Conservation (phyloP, 192 early-diverging fungal species). For the Entomortierella parvispora region DNA sequence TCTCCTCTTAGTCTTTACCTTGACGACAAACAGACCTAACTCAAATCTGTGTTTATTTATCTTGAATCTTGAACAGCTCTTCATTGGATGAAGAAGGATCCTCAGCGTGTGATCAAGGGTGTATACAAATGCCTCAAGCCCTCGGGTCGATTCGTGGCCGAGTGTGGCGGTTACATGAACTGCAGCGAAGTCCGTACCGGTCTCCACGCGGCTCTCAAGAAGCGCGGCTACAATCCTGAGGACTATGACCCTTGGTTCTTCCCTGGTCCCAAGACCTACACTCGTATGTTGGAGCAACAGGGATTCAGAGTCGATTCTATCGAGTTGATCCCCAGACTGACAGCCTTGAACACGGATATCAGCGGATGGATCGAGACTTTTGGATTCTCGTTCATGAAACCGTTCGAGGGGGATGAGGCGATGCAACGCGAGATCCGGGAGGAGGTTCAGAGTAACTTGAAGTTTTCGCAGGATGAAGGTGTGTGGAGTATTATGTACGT, state of each 20-base stretch:
- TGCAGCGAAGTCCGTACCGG: constrained; percentile 15
- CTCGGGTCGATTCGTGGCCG: constrained; percentile 68
- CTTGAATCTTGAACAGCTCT: constrained; percentile 54
- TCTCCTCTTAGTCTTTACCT: not conserved
- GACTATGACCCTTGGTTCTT: constrained; percentile 53
- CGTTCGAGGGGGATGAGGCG: constrained; percentile 45
- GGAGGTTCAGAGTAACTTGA: constrained; percentile 29
- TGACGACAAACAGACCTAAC: no score
- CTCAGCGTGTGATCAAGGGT: constrained; percentile 65
- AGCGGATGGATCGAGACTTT: constrained; percentile 75
- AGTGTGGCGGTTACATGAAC: constrained; percentile 48
- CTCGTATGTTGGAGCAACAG: constrained; percentile 55
- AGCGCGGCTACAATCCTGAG: constrained; percentile 54
- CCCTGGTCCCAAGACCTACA: constrained; percentile 60
- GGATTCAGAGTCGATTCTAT: constrained; percentile 61
- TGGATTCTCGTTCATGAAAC: constrained; percentile 67
- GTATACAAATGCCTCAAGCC: constrained; percentile 62
- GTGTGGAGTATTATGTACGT: constrained; percentile 50
- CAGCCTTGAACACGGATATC: constrained; percentile 63
- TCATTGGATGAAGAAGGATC: constrained; percentile 77
- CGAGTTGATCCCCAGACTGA: constrained; percentile 63
- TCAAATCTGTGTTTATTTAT: no score
- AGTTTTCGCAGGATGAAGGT: constrained; percentile 28
- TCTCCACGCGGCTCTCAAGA: constrained; percentile 50
- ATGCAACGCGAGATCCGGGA: constrained; percentile 32